Conservation (phyloP, 805 yeast genomes). For the Schwanniomyces pseudopolymorphus region DNA sequence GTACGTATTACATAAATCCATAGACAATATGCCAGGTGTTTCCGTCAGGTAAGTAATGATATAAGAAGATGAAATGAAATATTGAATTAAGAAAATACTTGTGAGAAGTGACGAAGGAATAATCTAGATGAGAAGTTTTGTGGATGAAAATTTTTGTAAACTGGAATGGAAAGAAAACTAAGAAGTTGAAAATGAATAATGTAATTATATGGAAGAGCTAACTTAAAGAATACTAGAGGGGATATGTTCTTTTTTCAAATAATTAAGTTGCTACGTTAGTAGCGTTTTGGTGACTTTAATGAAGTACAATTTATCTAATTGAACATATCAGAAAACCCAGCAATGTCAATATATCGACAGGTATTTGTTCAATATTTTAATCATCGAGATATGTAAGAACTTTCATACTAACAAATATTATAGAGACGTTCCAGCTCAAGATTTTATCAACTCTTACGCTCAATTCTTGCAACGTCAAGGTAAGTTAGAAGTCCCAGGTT, state of each 20-base stretch:
- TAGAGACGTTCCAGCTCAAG: conserved; percentile 99
- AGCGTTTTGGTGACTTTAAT: too few species aligned
- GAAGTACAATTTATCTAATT: too few species aligned
- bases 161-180: background rate
- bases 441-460: conserved; percentile 99
- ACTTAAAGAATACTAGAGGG: too few species aligned
- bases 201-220: too few species aligned
- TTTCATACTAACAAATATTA: conserved; percentile 33
- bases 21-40: conserved; percentile 89
- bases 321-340: background rate
- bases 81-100: background rate
- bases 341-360: background rate
- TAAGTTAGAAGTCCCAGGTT: conserved; percentile 99
- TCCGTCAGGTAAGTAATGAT: conserved; percentile 83
- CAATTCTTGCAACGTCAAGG: conserved; percentile 99
- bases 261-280: too few species aligned
- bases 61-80: conserved; percentile 1
- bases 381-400: conserved; percentile 2
- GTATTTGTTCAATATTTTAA: background rate
- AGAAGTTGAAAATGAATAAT: background rate
- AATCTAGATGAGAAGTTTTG: background rate
- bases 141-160: background rate
- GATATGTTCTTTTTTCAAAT: too few species aligned
- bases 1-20: conserved; percentile 10
- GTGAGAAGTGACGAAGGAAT: background rate